phyloP scores from a whole-genome alignment of 495 filamentous ascomycete species.

The Wilcoxina mikolae region DNA sequence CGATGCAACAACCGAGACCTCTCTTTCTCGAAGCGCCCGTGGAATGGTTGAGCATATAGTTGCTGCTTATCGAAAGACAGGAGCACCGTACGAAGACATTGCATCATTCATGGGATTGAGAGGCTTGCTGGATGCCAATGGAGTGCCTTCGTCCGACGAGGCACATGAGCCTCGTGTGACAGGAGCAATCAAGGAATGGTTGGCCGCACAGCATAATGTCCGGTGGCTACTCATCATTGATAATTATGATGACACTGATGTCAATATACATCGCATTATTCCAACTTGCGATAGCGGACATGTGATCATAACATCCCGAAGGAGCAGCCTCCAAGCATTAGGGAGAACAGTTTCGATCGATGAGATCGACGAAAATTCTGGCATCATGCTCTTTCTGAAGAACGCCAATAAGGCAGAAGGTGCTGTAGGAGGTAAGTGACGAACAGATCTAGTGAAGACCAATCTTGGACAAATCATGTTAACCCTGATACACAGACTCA shows the following conservation, averaged over 20 bases:
- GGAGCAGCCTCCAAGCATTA: not conserved
- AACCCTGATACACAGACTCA: not conserved
- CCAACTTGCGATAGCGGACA: conserved; percentile 7
- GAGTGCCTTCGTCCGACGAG: not conserved
- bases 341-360: conserved; percentile 7
- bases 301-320: conserved; percentile 10
- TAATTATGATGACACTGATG: conserved; percentile 9
- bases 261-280: conserved; percentile 1
- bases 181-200: not conserved
- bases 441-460: not conserved
- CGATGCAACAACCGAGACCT: conserved; percentile 9
- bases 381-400: conserved; percentile 9
- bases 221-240: conserved; percentile 9
- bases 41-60: conserved; percentile 7
- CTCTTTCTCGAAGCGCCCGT: conserved; percentile 7
- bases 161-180: not conserved
- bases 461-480: not conserved
- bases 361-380: conserved; percentile 1
- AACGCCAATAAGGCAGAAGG: not conserved
- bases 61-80: conserved; percentile 5
- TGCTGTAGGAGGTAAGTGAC: not conserved
- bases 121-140: conserved; percentile 7
- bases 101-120: conserved; percentile 3
- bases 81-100: conserved; percentile 7
- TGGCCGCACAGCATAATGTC: not conserved